Evolutionary conservation across 352 stramenopile species (phyloP).

Genomic region (Phytophthora constricta): DNA sequence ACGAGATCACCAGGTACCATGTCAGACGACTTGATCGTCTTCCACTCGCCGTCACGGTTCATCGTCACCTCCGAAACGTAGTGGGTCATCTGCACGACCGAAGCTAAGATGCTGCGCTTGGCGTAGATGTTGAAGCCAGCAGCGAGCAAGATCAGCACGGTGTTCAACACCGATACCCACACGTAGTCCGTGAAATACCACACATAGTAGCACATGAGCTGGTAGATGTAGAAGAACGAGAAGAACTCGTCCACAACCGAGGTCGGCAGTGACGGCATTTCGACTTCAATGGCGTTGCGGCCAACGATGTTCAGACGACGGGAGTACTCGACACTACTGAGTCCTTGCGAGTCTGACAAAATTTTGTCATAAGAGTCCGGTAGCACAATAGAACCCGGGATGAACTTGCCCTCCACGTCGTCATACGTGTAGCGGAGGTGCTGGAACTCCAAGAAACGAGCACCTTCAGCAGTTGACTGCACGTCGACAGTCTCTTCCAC

Average conservation of each 20-base stretch:
- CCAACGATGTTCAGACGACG: constrained; percentile 59
- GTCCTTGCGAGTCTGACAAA: constrained; percentile 50
- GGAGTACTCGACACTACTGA: constrained; percentile 44
- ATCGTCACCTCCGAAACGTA: constrained; percentile 72
- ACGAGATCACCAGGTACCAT: constrained; percentile 79
- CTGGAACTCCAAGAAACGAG: constrained; percentile 62
- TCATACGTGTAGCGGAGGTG: constrained; percentile 70
- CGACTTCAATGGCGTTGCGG: constrained; percentile 65
- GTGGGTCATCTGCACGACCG: constrained; percentile 69
- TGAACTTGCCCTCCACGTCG: constrained; percentile 51
- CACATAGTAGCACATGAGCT: constrained; percentile 89
- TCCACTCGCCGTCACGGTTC: constrained; percentile 62
- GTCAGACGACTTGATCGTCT: constrained; percentile 50
- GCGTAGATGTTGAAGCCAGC: constrained; percentile 70
- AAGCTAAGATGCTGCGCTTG: constrained; percentile 64
- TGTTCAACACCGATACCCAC: constrained; percentile 66
- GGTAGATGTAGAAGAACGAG: constrained; percentile 80
- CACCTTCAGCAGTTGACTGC: constrained; percentile 40
- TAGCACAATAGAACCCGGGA: constrained; percentile 58
- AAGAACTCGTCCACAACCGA: constrained; percentile 75
- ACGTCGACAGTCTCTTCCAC: constrained; percentile 65
- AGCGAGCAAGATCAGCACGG: constrained; percentile 60
- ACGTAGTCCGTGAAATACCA: constrained; percentile 81
- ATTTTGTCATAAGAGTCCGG: constrained; percentile 56
- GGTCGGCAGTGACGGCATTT: constrained; percentile 59